Conservation (phyloP, 352 stramenopile species). For the Nothophytophthora sp. region DNA sequence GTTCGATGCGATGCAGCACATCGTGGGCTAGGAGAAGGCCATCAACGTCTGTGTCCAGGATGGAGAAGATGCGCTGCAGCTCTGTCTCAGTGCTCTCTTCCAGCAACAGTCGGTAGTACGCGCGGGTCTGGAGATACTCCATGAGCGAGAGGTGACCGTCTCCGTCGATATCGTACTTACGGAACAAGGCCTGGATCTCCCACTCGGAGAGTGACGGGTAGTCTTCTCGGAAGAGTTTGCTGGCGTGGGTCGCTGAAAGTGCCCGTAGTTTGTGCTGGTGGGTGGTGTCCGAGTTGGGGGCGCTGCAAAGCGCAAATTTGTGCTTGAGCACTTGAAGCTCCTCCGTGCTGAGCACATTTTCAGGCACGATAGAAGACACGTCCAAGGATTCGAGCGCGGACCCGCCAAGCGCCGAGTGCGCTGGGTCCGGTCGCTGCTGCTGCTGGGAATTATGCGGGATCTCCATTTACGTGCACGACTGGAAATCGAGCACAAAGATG, state of each 20-base stretch:
- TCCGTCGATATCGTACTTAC: conserved; percentile 58
- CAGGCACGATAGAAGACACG: conserved; percentile 32
- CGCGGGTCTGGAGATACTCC: conserved; percentile 62
- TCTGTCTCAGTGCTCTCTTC: conserved; percentile 60
- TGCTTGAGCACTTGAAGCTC: conserved; percentile 51
- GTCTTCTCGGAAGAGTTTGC: conserved; percentile 65
- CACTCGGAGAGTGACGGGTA: conserved; percentile 65
- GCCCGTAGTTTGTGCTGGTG: conserved; percentile 31
- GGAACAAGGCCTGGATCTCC: conserved; percentile 60
- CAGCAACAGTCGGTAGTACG: conserved; percentile 52
- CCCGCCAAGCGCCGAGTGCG: conserved; percentile 1
- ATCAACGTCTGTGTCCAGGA: conserved; percentile 63
- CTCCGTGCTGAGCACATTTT: conserved; percentile 44
- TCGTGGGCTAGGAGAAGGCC: conserved; percentile 53
- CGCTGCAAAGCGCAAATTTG: conserved; percentile 54
- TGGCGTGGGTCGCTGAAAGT: conserved; percentile 41
- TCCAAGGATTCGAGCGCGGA: conserved; percentile 20
- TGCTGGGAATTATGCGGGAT: conserved; percentile 23
- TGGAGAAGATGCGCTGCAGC: conserved; percentile 59
- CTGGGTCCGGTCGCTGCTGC: conserved; percentile 3
- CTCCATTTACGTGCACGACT: not conserved
- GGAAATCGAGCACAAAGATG: too few relatives aligned
- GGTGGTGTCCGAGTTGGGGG: too few relatives aligned
- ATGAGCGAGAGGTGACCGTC: conserved; percentile 55
- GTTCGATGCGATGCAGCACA: conserved; percentile 51